Evolutionary conservation across 306 rosid species (phyloP), one percentile per base, ranked within the genome.

Genomic region (Pyrus betulifolia): DNA sequence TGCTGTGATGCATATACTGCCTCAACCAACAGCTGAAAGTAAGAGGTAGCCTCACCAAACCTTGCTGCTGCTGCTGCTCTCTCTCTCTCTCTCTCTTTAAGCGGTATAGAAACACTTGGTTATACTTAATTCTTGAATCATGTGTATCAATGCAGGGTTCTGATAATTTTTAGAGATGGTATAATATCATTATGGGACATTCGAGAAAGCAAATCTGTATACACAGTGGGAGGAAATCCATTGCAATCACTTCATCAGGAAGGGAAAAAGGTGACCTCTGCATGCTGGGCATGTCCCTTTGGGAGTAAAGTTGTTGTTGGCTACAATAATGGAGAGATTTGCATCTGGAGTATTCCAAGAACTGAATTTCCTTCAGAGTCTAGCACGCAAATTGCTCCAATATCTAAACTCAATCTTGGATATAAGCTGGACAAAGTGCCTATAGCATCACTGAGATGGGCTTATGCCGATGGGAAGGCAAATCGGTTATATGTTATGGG

Each of bases 261-360:
- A 85, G 75, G 91, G 70, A 91, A 83, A 85, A 90, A 87, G 76
- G 97, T 86, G 45, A 90, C 97, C 65, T 82, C 87, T 73, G 98
- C 96, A 67, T 90, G 98, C 76, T 94, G 98, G 97, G 93, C 82
- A 63, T 94, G 97, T 79, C 93, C 94, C 42, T 83, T 69, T 72
- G 98, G 98, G 81, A 90, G 87, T 72, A 94, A 89, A 79, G 90
- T 90, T 71, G 90, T 84, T 85, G 84, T 94, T 69, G 96, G 97
- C 76, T 94, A 91, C 89, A 87, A 30, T 89, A 91, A 90, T 31
- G 98, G 98, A 70, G 98, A 94, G 74, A 89, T 94, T 74, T 79
- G 83, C 45, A 77, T 90, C 78, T 91, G 98, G 98, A 83, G 90
- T 70, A 80, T 94, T 82, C 90, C 90, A 70, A 87, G 69, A 45